Evolutionary conservation across 345 rosid genomes (phyloP), one percentile per base, ranked within the genome.

Genomic region (Boechera divaricarpa): DNA sequence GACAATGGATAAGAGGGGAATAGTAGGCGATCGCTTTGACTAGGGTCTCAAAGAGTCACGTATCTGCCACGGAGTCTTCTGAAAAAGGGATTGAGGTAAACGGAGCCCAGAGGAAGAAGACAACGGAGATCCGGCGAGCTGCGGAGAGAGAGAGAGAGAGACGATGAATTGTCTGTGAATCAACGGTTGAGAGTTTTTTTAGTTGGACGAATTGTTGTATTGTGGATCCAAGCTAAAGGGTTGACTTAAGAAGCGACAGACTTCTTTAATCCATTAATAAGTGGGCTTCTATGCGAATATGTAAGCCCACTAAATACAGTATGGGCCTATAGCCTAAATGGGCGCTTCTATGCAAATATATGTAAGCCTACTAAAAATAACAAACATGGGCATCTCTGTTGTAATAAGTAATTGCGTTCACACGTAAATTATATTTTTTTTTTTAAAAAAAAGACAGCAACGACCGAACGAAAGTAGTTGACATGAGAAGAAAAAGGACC

Each of bases 51-150:
- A 52, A 18, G 75, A 51, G 35, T 56, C 64, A 13, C 55, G 64
- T 62, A 38, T 75, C 42, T 35, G 70, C 59, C 4, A 49, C 36
- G 67, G 61, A 47, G 78, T 45, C 31, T 52, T 8, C 28, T 5
- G 57, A 7, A 3, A 4, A 31, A 24, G 56, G 56, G 66, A 9
- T 16, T 18, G 24, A 24, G 38, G 8, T 8, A 15, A 45, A 68
- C 51, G 36, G 63, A 59, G 10, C 29, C 60, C 44, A 39, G 64
- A 59, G n/a, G 63, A 53, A 69, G 57, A 69, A 41, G 49, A 42
- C 55, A 28, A 54, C 60, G 72, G 67, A 55, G 75, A 70, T 63
- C 80, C 75, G 80, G 71, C 70, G 65, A 77, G 80, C 70, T 62
- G 64, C 63, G 69, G 62, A n/a, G 21, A 10, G 49, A 63, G 77